Conservation (phyloP, 352 stramenopile genomes). For the Pythium dissimile region DNA sequence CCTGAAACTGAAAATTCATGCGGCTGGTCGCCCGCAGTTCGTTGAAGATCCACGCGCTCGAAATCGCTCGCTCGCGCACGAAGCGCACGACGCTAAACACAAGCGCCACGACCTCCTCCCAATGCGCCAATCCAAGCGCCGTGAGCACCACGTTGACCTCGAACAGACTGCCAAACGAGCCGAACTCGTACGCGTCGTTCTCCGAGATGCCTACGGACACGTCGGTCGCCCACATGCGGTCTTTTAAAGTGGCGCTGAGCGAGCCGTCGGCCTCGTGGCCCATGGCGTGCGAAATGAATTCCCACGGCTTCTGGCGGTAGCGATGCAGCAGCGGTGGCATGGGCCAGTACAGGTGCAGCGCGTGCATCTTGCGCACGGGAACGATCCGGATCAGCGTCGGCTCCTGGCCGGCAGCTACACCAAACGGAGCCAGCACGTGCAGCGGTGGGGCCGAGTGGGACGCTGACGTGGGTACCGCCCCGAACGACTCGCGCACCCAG, state of each 20-base stretch:
- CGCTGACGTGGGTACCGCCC: constrained; percentile 21
- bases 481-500: constrained; percentile 36
- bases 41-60: constrained; percentile 32
- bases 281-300: constrained; percentile 39
- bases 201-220: constrained; percentile 36
- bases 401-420: constrained; percentile 17
- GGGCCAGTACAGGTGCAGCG: constrained; percentile 37
- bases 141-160: constrained; percentile 39
- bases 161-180: constrained; percentile 36
- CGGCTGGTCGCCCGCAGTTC: constrained; percentile 28
- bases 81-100: constrained; percentile 29
- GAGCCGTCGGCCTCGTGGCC: constrained; percentile 36
- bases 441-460: background rate
- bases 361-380: constrained; percentile 31
- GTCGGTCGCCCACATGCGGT: constrained; percentile 30
- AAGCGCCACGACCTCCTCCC: constrained; percentile 26
- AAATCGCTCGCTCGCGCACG: background rate
- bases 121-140: constrained; percentile 24
- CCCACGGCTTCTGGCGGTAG: constrained; percentile 33
- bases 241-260: constrained; percentile 26
- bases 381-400: constrained; percentile 34
- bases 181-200: constrained; percentile 39
- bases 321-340: constrained; percentile 24
- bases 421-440: constrained; percentile 17
- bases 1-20: constrained; percentile 35